phyloP scores from a whole-genome alignment of 2,329 filamentous ascomycete species.

The Fusarium camptoceras region DNA sequence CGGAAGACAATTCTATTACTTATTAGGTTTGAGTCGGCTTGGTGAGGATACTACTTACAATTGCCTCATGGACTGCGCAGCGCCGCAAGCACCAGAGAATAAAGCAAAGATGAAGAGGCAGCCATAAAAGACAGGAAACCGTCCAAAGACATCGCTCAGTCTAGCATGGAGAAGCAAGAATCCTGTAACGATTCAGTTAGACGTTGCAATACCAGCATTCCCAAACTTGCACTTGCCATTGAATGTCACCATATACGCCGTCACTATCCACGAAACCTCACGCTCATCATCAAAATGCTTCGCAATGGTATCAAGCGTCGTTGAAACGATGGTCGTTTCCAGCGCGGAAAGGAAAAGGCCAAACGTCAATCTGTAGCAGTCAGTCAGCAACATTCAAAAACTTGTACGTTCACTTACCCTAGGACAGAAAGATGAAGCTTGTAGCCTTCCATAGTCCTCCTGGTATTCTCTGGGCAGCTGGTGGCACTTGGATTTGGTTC shows the following conservation, averaged over 20 bases:
- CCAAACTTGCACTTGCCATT: background rate
- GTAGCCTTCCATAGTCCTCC: background rate
- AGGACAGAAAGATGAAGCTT: background rate
- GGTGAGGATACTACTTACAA: background rate
- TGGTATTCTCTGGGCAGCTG: background rate
- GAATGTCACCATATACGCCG: background rate
- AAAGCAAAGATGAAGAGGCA: background rate
- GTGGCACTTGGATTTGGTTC: background rate
- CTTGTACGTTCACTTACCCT: background rate
- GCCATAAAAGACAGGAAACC: background rate
- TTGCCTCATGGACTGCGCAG: background rate
- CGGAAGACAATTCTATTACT: background rate
- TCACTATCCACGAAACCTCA: background rate
- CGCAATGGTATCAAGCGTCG: background rate
- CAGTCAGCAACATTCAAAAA: too few species aligned
- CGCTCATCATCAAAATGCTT: background rate
- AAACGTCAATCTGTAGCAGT: background rate
- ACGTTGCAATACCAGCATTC: accelerated
- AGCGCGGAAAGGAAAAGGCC: slow-evolving; percentile 1
- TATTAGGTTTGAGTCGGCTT: background rate
- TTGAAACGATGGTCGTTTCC: background rate
- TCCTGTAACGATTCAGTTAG: background rate
- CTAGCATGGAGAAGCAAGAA: background rate
- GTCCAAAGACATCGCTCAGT: background rate
- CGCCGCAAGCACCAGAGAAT: background rate